phyloP scores from a whole-genome alignment of 306 rosid genomes.

The Castanea sativa region DNA sequence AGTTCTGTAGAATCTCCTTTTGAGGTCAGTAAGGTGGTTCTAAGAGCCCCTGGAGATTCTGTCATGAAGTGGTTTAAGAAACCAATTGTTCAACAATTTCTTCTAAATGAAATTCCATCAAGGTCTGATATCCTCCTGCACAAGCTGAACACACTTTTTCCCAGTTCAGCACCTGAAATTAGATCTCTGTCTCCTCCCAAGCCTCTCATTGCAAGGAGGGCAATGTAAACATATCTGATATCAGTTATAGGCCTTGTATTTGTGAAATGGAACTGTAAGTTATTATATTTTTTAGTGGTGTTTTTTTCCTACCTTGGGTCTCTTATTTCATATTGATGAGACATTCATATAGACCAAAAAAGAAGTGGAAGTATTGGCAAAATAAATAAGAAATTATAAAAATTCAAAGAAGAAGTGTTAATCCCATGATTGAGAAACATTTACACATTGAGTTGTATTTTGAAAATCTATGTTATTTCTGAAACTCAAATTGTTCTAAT shows the following conservation, averaged over 20 bases:
- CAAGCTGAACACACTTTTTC: constrained; percentile 85
- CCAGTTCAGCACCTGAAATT: constrained; percentile 92
- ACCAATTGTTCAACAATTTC: constrained; percentile 96
- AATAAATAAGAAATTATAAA: neutral
- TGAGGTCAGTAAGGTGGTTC: constrained; percentile 94
- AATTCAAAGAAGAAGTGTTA: neutral
- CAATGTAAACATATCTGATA: constrained; percentile 24
- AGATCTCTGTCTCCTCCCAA: constrained; percentile 81
- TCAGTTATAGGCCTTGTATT: constrained; percentile 4
- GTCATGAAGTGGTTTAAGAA: constrained; percentile 97
- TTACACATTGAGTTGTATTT: neutral
- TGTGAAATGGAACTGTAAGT: constrained; percentile 10
- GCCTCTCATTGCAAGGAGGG: constrained; percentile 61
- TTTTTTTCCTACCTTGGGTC: constrained; percentile 7
- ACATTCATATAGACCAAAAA: neutral
- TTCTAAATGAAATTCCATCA: constrained; percentile 83
- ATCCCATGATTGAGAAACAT: neutral
- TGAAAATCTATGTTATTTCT: neutral
- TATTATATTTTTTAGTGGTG: neutral
- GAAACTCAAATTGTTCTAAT: neutral
- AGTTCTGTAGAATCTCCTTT: constrained; percentile 90
- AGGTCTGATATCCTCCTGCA: constrained; percentile 88
- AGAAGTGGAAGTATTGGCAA: neutral
- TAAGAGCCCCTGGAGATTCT: constrained; percentile 91
- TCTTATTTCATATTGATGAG: neutral